Evolutionary conservation across 2,329 filamentous ascomycete species (phyloP), one percentile per base, ranked within the genome.

Genomic region (Trichoderma sp.): DNA sequence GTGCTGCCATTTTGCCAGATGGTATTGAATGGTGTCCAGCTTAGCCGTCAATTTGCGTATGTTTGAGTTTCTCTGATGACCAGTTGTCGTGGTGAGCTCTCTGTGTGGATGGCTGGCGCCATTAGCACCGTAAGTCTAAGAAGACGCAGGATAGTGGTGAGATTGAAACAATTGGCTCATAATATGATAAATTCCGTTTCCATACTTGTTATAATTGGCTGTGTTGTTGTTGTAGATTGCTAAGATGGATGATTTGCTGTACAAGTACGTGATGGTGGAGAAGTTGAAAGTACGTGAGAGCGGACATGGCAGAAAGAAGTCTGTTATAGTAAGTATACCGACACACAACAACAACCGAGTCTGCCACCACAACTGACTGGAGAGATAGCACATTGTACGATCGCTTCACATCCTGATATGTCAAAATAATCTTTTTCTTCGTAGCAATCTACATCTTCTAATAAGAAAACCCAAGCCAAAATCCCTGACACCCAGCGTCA

Each of bases 11-110:
- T 53, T 17, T 50, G n/a, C 4, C 2, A n/a, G 15, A n/a, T n/a
- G 7, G 0, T 43, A n/a, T 2, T 43, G 39, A n/a, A 0, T 9
- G 15, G 7, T n/a, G 0, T 17, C 36, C 3, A 9, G 15, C 1
- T 1, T 43, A 43, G 39, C 2, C 17, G n/a, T 43, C 7, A n/a
- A 43, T 43, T 43, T n/a, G 39, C 7, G 39, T 43, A 15, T 43
- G 39, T n/a, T 43, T 43, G 39, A 43, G 39, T 6, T 43, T 43
- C 15, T 43, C 39, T 9, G 39, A 43, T n/a, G 39, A 43, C 7
- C 3, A 43, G 39, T n/a, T 43, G 39, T n/a, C 15, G 39, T 43
- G 36, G 36, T 17, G 39, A 43, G 17, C 39, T 43, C 39, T 4
- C 17, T n/a, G 6, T n/a, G 39, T 43, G 39, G 15, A n/a, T 43